Conservation (phyloP, 2,329 filamentous ascomycete genomes). For the Talaromyces piceae region DNA sequence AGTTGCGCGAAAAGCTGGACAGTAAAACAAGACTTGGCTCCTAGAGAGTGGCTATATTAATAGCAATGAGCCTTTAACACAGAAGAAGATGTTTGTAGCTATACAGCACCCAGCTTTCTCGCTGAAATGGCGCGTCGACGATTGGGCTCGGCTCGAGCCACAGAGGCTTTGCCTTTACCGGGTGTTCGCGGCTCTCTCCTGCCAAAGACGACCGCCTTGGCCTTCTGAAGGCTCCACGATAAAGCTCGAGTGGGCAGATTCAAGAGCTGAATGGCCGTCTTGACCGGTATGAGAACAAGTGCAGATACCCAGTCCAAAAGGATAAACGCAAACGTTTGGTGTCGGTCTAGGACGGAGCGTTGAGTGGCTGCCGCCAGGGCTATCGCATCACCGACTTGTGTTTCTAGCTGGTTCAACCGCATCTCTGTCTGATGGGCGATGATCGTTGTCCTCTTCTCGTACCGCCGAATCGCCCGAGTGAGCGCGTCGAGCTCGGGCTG, state of each 20-base stretch:
- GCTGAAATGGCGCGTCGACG: neutral
- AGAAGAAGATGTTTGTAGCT: neutral
- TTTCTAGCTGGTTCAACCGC: constrained; percentile 64
- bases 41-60: too few relatives aligned
- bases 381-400: constrained; percentile 66
- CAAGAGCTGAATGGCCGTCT: constrained; percentile 22
- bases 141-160: neutral
- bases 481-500: constrained; percentile 82
- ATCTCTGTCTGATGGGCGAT: constrained; percentile 69
- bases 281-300: constrained; percentile 29
- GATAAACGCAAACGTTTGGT: constrained; percentile 19
- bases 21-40: too few relatives aligned
- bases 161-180: constrained; percentile 19
- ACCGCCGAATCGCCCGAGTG: constrained; percentile 78
- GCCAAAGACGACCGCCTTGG: constrained; percentile 4
- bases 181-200: neutral
- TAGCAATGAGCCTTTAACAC: too few relatives aligned
- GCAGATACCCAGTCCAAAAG: constrained; percentile 32
- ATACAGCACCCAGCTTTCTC: neutral
- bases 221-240: constrained; percentile 14
- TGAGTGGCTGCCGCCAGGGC: constrained; percentile 69
- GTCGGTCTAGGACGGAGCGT: constrained; percentile 18
- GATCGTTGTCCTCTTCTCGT: constrained; percentile 79
- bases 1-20: too few relatives aligned
- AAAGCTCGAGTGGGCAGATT: constrained; percentile 24